Conservation (phyloP, 129 eudicot species). For the Flaveria ramosissima region DNA sequence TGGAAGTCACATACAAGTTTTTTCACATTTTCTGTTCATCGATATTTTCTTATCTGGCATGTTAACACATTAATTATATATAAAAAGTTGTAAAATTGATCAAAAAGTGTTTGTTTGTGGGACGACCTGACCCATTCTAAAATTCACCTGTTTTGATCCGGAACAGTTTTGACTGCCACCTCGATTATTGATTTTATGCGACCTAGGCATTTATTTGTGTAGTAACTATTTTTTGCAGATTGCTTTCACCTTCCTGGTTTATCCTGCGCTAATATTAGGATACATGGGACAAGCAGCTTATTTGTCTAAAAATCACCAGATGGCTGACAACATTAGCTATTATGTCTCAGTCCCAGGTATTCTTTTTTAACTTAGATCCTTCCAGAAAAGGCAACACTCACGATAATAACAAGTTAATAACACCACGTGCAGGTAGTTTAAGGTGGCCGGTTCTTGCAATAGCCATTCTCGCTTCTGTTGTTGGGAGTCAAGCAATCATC, state of each 20-base stretch:
- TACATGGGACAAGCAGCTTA: slow-evolving; percentile 93
- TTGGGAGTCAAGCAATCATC: slow-evolving; percentile 90
- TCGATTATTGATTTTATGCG: not conserved
- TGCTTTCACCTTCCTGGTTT: slow-evolving; percentile 65
- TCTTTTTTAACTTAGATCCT: slow-evolving; percentile 8
- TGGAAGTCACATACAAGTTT: not conserved
- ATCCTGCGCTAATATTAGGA: slow-evolving; percentile 71
- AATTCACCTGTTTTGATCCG: not conserved
- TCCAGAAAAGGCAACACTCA: not conserved
- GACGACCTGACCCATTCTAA: not conserved
- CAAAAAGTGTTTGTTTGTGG: slow-evolving; percentile 3
- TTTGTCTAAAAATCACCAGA: slow-evolving; percentile 58
- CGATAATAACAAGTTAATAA: not conserved
- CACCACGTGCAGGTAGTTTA: slow-evolving; percentile 48
- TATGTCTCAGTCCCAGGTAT: slow-evolving; percentile 87
- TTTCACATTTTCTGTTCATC: slow-evolving; percentile 3
- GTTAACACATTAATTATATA: not conserved
- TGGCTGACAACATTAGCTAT: slow-evolving; percentile 59
- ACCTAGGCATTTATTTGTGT: not conserved
- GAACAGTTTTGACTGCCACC: not conserved
- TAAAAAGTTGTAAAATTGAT: not conserved
- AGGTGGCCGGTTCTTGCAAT: slow-evolving; percentile 84
- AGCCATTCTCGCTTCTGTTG: slow-evolving; percentile 88
- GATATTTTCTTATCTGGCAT: not conserved
- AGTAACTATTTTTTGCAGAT: slow-evolving; percentile 43